Evolutionary conservation across 2,329 filamentous ascomycete species (phyloP).

Genomic region (Epichloe glyceriae): DNA sequence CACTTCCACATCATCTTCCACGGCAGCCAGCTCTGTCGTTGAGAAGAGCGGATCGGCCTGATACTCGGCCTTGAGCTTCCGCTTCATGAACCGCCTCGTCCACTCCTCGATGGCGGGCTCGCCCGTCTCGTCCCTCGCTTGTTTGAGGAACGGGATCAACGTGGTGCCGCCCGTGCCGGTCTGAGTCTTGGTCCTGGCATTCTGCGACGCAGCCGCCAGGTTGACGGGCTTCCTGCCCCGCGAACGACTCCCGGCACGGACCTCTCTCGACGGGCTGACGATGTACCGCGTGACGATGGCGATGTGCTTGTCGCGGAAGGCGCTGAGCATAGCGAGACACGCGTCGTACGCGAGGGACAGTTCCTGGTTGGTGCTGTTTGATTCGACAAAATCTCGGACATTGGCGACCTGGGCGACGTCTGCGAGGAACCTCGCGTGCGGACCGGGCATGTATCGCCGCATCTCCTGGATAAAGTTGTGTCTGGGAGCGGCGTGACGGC

Average conservation of each 20-base stretch:
- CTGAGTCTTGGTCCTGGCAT: slow-evolving; percentile 44
- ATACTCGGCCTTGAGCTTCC: slow-evolving; percentile 34
- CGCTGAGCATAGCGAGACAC: slow-evolving; percentile 57
- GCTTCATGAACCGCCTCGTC: slow-evolving; percentile 45
- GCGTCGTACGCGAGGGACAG: slow-evolving; percentile 79
- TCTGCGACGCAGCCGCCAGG: slow-evolving; percentile 45
- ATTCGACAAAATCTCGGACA: slow-evolving; percentile 70
- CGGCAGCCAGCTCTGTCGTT: slow-evolving; percentile 31
- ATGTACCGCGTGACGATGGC: slow-evolving; percentile 94
- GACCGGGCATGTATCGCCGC: slow-evolving; percentile 92
- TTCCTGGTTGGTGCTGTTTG: slow-evolving; percentile 44
- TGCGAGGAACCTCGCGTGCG: slow-evolving; percentile 77
- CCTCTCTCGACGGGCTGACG: slow-evolving; percentile 72
- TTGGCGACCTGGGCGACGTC: slow-evolving; percentile 72
- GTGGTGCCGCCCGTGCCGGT: slow-evolving; percentile 89
- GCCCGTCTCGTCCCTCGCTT: slow-evolving; percentile 89
- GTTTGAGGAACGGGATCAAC: slow-evolving; percentile 89
- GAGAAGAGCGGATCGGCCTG: slow-evolving; percentile 45
- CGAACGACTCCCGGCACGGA: slow-evolving; percentile 49
- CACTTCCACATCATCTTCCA: slow-evolving; percentile 34
- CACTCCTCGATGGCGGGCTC: slow-evolving; percentile 69
- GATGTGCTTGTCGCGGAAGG: slow-evolving; percentile 85
- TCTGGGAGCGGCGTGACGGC: slow-evolving; percentile 27
- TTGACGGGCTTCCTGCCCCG: slow-evolving; percentile 43
- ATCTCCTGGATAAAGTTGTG: slow-evolving; percentile 95